These are phyloP conservation scores for Diaporthe caulivora DNA, from an alignment of 2,329 filamentous ascomycete genomes.

Conservation along the genomic window DNA sequence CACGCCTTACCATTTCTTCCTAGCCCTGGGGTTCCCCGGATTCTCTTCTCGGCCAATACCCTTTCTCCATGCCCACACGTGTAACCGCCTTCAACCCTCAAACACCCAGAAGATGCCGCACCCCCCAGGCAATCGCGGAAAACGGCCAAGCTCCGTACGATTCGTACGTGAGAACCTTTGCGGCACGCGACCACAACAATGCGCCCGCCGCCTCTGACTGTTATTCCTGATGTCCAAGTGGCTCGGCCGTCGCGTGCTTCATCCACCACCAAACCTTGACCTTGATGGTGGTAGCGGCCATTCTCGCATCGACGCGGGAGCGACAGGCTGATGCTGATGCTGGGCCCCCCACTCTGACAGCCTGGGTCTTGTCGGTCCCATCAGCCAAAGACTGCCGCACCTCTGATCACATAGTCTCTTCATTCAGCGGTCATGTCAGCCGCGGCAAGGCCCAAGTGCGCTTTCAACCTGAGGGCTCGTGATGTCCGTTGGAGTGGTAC, in stretches of 20 bases:
- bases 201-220: not conserved
- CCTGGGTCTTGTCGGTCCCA: not conserved
- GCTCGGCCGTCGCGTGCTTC: not conserved
- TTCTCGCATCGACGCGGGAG: not conserved
- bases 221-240: not conserved
- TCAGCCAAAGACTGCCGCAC: not conserved
- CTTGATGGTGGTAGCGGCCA: not conserved
- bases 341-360: not conserved
- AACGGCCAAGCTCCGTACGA: slow-evolving; percentile 14
- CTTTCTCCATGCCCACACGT: slow-evolving; percentile 14
- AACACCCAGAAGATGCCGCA: not conserved
- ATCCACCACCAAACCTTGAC: not conserved
- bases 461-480: not conserved
- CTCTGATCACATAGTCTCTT: slow-evolving; percentile 1
- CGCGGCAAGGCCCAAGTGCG: not conserved
- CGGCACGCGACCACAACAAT: slow-evolving; percentile 14
- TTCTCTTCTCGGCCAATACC: not conserved
- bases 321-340: not conserved
- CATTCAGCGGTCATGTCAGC: not conserved
- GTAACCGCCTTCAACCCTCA: not conserved
- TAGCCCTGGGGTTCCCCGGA: slow-evolving; percentile 3
- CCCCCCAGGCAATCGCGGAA: slow-evolving; percentile 2
- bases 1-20: not conserved
- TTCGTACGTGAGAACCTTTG: slow-evolving; percentile 25
- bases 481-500: not conserved